These are phyloP conservation scores for Metschnikowia santaceciliae DNA, from an alignment of 805 yeast species.

Conservation along the genomic window DNA sequence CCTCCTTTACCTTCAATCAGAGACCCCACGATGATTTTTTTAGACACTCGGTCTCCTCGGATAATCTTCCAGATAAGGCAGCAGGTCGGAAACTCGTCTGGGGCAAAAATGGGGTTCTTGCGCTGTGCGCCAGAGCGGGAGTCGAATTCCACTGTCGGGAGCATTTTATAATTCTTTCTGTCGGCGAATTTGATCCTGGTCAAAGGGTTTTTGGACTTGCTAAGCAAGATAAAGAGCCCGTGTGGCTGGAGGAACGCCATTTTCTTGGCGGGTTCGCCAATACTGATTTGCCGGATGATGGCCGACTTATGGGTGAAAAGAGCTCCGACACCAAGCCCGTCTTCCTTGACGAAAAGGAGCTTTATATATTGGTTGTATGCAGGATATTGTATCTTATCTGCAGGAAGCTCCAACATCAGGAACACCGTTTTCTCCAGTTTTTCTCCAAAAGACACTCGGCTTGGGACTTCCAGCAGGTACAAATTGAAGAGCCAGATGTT, in stretches of 20 bases:
- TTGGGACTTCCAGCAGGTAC: constrained; percentile 25
- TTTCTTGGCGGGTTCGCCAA: constrained; percentile 33
- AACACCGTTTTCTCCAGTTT: constrained; percentile 26
- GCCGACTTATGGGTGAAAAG: constrained; percentile 24
- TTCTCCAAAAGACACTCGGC: constrained; percentile 33
- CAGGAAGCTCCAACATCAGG: constrained; percentile 17
- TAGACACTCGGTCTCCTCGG: constrained; percentile 28
- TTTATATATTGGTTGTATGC: constrained; percentile 4
- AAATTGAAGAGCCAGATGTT: constrained; percentile 32
- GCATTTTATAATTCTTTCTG: constrained; percentile 23
- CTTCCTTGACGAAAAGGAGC: constrained; percentile 29
- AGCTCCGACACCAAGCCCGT: constrained; percentile 31
- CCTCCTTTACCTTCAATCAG: constrained; percentile 20
- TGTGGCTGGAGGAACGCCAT: constrained; percentile 27
- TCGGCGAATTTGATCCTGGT: constrained; percentile 32
- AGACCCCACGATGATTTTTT: constrained; percentile 35
- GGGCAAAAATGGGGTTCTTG: constrained; percentile 18
- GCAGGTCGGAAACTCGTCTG: constrained; percentile 29
- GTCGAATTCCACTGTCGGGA: constrained; percentile 23
- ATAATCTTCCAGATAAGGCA: constrained; percentile 34
- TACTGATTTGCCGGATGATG: constrained; percentile 24
- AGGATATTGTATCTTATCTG: not conserved
- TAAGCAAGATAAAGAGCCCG: constrained; percentile 28
- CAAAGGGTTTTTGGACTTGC: constrained; percentile 25
- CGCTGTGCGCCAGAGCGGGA: constrained; percentile 5